Evolutionary conservation across 2,329 filamentous ascomycete genomes (phyloP).

Genomic region (Pseudogymnoascus sp.): DNA sequence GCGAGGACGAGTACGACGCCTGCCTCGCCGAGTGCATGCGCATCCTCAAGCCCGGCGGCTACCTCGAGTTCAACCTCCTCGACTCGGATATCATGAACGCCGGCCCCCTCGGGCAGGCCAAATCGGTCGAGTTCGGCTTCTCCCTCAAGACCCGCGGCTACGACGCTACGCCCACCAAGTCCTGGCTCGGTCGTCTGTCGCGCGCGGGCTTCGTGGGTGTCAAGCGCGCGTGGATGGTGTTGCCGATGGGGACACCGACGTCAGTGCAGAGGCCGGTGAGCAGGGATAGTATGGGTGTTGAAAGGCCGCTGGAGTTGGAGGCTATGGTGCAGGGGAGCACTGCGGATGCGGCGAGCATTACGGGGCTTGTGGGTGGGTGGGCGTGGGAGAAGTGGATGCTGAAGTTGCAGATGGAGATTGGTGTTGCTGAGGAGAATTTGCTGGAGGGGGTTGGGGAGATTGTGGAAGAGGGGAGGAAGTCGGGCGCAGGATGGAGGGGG

Average conservation of each 20-base stretch:
- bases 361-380: constrained; percentile 77
- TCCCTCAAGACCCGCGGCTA: constrained; percentile 84
- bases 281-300: constrained; percentile 30
- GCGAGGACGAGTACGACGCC: constrained; percentile 77
- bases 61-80: constrained; percentile 81
- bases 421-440: constrained; percentile 55
- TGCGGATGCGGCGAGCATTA: constrained; percentile 62
- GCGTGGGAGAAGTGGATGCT: constrained; percentile 96
- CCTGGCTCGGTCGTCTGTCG: constrained; percentile 66
- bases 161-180: constrained; percentile 74
- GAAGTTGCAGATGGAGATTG: constrained; percentile 78
- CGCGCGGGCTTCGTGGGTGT: constrained; percentile 70
- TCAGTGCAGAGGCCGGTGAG: constrained; percentile 27
- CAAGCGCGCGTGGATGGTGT: constrained; percentile 78
- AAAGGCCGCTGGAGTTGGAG: constrained; percentile 46
- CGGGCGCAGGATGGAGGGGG: constrained; percentile 51
- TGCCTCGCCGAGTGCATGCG: constrained; percentile 82
- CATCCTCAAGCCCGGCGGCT: constrained; percentile 80
- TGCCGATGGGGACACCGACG: constrained; percentile 62
- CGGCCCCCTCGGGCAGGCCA: constrained; percentile 68
- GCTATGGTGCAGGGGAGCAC: constrained; percentile 60
- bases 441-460: constrained; percentile 52
- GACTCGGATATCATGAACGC: constrained; percentile 86
- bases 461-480: constrained; percentile 53
- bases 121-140: constrained; percentile 87